Conservation (phyloP, 441 rosid species). For the Omphalea diandra region DNA sequence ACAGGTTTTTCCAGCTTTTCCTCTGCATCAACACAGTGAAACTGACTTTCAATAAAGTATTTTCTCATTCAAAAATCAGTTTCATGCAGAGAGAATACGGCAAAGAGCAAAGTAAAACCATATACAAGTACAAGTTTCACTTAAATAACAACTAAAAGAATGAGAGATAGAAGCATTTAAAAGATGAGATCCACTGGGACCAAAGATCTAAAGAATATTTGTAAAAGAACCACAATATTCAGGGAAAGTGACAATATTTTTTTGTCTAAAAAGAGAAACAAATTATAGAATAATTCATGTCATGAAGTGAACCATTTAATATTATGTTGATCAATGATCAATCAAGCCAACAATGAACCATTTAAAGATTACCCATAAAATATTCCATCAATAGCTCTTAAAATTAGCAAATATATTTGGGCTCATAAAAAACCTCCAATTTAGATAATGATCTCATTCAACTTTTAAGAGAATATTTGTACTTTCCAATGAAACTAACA, state of each 20-base stretch:
- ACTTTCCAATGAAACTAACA: neutral
- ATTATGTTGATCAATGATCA: neutral
- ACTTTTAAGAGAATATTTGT: neutral
- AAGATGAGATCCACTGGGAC: slow-evolving; percentile 9
- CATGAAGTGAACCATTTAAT: neutral
- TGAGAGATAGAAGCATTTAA: neutral
- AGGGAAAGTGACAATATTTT: neutral
- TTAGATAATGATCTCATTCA: no score
- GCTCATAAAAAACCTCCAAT: no score
- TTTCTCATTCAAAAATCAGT: neutral
- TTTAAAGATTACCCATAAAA: neutral
- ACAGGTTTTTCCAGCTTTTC: slow-evolving; percentile 90
- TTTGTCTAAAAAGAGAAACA: neutral
- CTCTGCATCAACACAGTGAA: slow-evolving; percentile 43
- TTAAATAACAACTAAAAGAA: neutral
- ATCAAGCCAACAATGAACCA: neutral
- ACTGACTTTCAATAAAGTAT: slow-evolving; percentile 3
- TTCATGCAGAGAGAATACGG: neutral
- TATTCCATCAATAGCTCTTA: neutral
- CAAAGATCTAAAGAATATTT: neutral
- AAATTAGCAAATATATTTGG: neutral
- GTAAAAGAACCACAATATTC: neutral
- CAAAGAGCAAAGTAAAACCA: neutral
- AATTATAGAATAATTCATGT: neutral
- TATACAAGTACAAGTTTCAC: neutral